These are phyloP conservation scores for Tolypocladium ophioglossoides DNA, from an alignment of 2,329 filamentous ascomycete genomes.

Conservation along the genomic window DNA sequence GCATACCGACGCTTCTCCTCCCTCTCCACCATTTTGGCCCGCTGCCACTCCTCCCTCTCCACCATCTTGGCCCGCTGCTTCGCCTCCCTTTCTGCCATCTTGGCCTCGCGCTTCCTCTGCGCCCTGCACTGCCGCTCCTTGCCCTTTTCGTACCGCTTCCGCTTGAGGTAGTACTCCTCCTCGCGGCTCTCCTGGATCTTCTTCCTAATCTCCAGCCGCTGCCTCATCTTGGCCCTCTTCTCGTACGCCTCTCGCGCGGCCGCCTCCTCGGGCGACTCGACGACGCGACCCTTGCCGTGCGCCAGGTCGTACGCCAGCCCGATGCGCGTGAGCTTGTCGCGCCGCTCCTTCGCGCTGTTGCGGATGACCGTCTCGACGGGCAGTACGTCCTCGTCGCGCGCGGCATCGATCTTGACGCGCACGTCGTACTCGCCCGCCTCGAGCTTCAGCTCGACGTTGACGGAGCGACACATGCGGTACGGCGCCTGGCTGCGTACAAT, in stretches of 20 bases:
- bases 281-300: conserved; percentile 50
- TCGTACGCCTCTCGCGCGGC: conserved; percentile 33
- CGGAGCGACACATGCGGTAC: conserved; percentile 57
- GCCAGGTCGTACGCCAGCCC: conserved; percentile 61
- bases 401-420: conserved; percentile 63
- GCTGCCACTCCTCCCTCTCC: no score
- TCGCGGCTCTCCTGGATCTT: conserved; percentile 32
- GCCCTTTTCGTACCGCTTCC: conserved; percentile 24
- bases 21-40: conserved; percentile 51
- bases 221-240: conserved; percentile 28
- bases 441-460: conserved; percentile 67
- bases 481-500: conserved; percentile 42
- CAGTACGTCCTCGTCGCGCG: conserved; percentile 37
- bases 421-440: conserved; percentile 67
- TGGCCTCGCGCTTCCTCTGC: conserved; percentile 74
- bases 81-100: conserved; percentile 43
- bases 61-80: background rate
- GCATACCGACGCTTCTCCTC: conserved; percentile 1
- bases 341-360: conserved; percentile 45
- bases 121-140: conserved; percentile 37
- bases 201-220: conserved; percentile 22
- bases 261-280: conserved; percentile 38
- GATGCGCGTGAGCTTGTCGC: conserved; percentile 66
- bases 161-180: conserved; percentile 23
- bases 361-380: conserved; percentile 58